Conservation (phyloP, 176 grass and related monocot genomes). For the Poa pratensis region DNA sequence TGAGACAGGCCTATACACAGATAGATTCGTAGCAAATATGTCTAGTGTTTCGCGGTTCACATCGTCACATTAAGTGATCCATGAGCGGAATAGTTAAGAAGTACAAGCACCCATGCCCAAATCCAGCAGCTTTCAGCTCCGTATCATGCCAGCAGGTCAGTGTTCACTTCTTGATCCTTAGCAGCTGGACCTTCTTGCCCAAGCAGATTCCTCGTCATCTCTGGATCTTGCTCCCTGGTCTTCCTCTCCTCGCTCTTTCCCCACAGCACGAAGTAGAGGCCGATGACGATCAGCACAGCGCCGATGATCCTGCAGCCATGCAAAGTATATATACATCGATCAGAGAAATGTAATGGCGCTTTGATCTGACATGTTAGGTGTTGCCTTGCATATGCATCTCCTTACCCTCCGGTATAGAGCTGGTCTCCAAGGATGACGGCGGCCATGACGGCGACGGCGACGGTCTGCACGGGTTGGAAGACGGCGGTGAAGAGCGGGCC, state of each 20-base stretch:
- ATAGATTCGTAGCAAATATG: not conserved
- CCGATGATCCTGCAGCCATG: conserved; percentile 69
- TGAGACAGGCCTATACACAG: not conserved
- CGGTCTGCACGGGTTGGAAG: conserved; percentile 94
- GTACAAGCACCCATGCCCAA: conserved; percentile 4
- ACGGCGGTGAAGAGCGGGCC: conserved; percentile 89
- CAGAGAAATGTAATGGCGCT: not conserved
- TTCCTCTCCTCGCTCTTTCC: conserved; percentile 88
- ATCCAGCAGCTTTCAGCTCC: not conserved
- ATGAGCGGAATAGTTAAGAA: not conserved
- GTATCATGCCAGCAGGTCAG: conserved; percentile 55
- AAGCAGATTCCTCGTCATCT: conserved; percentile 55
- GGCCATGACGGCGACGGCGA: conserved; percentile 89
- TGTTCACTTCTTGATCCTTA: conserved; percentile 43
- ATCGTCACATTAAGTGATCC: conserved; percentile 7
- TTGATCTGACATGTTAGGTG: not conserved
- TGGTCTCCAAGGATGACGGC: conserved; percentile 79
- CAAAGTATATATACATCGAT: not conserved
- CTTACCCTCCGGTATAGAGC: conserved; percentile 88
- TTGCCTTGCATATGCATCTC: not conserved
- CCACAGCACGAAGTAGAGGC: conserved; percentile 92
- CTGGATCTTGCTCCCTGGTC: conserved; percentile 32
- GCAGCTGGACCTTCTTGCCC: conserved; percentile 36
- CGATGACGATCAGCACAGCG: conserved; percentile 69
- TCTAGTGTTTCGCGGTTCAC: not conserved